A percentile compares a stretch with the other conserved stretches of the same genome.
Evolutionary conservation across 177 flowering plant species (phyloP).

Genomic region (Telopea speciosissima): DNA sequence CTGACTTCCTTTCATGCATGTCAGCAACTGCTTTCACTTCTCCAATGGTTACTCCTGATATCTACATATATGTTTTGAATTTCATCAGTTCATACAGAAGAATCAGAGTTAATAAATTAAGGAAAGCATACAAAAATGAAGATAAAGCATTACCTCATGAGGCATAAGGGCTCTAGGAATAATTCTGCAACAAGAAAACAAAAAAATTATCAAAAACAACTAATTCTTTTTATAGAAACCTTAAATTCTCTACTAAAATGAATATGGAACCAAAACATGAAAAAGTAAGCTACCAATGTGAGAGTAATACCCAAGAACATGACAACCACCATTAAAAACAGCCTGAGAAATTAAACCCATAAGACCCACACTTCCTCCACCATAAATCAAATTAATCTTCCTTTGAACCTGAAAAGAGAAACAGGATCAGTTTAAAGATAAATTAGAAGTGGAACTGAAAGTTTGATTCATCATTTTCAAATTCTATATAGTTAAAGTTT

Average conservation of each 20-base stretch:
- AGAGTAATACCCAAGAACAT: constrained; percentile 5
- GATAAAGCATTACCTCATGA: constrained; percentile 1
- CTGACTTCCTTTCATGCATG: constrained; percentile 82
- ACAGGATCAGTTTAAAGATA: not conserved
- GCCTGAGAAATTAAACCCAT: constrained; percentile 6
- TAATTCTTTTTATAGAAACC: not conserved
- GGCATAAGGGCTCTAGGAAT: constrained; percentile 7
- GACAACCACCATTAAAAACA: constrained; percentile 6
- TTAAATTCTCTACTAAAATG: not conserved
- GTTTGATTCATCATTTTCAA: not conserved
- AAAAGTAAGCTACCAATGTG: not conserved
- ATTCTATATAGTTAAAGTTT: not conserved
- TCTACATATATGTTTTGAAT: constrained; percentile 24
- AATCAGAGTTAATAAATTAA: not conserved
- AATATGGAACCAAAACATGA: not conserved
- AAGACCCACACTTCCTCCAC: constrained; percentile 8
- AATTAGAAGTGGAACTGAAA: not conserved
- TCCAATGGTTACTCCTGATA: constrained; percentile 60
- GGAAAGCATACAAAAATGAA: not conserved
- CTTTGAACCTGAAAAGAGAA: not conserved
- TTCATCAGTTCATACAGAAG: not conserved
- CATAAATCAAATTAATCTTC: constrained; percentile 5
- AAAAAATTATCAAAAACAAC: not conserved
- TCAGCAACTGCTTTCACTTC: constrained; percentile 54
- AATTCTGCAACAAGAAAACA: not conserved